phyloP scores from a whole-genome alignment of 2,329 filamentous ascomycete genomes.

The Pezicula radicicola region DNA sequence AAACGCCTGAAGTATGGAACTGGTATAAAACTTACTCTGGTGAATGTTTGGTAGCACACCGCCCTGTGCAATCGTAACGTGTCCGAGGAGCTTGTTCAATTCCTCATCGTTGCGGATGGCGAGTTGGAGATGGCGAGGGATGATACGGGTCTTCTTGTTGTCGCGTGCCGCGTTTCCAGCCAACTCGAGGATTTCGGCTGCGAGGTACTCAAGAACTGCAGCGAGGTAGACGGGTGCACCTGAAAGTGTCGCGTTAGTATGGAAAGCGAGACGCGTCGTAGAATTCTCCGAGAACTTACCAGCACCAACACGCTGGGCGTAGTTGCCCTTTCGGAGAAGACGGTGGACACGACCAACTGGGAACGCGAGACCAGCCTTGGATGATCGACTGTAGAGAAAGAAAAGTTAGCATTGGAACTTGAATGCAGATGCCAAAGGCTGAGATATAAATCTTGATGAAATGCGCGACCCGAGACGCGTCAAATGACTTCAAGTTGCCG shows the following conservation, averaged over 20 bases:
- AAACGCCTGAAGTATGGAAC: not conserved
- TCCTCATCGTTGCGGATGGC: slow-evolving; percentile 99
- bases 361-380: slow-evolving; percentile 98
- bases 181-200: slow-evolving; percentile 97
- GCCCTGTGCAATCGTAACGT: slow-evolving; percentile 95
- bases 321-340: slow-evolving; percentile 99
- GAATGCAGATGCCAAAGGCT: slow-evolving; percentile 25
- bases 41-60: slow-evolving; percentile 97
- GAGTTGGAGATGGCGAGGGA: slow-evolving; percentile 96
- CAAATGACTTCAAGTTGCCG: slow-evolving; percentile 15
- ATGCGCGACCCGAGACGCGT: slow-evolving; percentile 35
- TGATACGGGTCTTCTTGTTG: slow-evolving; percentile 99
- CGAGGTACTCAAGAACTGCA: slow-evolving; percentile 96
- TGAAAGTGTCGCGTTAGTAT: slow-evolving; percentile 29
- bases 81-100: slow-evolving; percentile 96
- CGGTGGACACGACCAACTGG: slow-evolving; percentile 98
- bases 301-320: slow-evolving; percentile 98
- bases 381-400: slow-evolving; percentile 71
- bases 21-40: slow-evolving; percentile 68
- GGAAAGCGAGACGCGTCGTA: slow-evolving; percentile 1
- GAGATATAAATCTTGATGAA: slow-evolving; percentile 9
- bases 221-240: slow-evolving; percentile 94
- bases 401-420: slow-evolving; percentile 34
- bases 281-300: slow-evolving; percentile 46
- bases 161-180: slow-evolving; percentile 98